These are phyloP conservation scores for Nemania bipapillata DNA, from an alignment of 2,329 filamentous ascomycete genomes.

Conservation along the genomic window DNA sequence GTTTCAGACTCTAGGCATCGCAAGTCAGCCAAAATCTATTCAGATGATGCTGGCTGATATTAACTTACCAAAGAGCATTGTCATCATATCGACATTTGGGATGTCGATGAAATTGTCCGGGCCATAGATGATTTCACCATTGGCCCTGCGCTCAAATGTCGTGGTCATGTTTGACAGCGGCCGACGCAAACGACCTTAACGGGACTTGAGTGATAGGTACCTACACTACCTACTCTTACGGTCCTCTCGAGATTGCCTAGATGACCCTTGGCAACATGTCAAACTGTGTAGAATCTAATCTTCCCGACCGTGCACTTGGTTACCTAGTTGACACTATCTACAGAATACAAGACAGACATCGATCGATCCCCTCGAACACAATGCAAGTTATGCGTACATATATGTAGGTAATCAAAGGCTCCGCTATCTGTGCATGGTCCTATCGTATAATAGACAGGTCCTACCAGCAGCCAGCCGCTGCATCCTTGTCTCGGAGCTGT, in stretches of 20 bases:
- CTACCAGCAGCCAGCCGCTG: too few species aligned
- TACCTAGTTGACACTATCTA: not conserved
- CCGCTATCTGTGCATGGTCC: too few species aligned
- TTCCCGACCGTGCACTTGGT: not conserved
- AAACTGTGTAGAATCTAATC: not conserved
- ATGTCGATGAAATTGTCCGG: conserved; percentile 49
- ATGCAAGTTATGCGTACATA: not conserved
- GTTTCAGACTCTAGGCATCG: conserved; percentile 52
- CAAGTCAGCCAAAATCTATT: conserved; percentile 23
- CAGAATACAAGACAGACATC: too few species aligned
- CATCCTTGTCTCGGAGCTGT: not conserved
- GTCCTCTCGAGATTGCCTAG: not conserved
- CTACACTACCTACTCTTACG: not conserved
- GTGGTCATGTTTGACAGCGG: conserved; percentile 46
- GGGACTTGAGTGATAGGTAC: not conserved
- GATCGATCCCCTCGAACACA: too few species aligned
- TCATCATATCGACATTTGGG: conserved; percentile 57
- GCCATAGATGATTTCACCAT: conserved; percentile 55
- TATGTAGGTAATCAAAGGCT: too few species aligned
- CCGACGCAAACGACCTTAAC: not conserved
- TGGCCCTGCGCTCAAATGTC: conserved; percentile 45
- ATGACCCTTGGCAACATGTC: not conserved
- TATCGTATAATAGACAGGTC: too few species aligned
- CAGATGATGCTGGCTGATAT: not conserved
- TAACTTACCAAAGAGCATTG: conserved; percentile 57